These are phyloP conservation scores for Detonula confervacea DNA, from an alignment of 352 stramenopile species.

Conservation along the genomic window DNA sequence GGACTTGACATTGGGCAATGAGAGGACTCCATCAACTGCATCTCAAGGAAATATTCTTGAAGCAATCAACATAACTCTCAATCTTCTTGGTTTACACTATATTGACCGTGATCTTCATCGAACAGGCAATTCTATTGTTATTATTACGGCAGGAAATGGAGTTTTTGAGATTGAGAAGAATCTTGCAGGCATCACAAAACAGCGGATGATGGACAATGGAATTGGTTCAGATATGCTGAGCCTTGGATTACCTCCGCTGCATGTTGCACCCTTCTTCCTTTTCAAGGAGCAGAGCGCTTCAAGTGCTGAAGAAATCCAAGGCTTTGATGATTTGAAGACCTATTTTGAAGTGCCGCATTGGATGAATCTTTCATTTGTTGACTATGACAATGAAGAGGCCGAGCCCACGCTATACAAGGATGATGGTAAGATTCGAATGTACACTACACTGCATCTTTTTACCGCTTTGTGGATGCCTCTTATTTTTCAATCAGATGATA, in stretches of 20 bases:
- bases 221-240: slow-evolving; percentile 99
- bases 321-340: slow-evolving; percentile 70
- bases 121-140: slow-evolving; percentile 95
- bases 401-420: slow-evolving; percentile 60
- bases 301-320: slow-evolving; percentile 68
- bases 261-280: slow-evolving; percentile 98
- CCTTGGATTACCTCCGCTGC: slow-evolving; percentile 92
- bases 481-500: slow-evolving; percentile 15
- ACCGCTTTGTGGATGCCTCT: not conserved
- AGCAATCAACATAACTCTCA: slow-evolving; percentile 98
- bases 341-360: slow-evolving; percentile 95
- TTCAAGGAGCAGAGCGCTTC: slow-evolving; percentile 58
- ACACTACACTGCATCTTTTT: not conserved
- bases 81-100: slow-evolving; percentile 98
- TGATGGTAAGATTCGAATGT: slow-evolving; percentile 36
- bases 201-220: slow-evolving; percentile 99
- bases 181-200: slow-evolving; percentile 94
- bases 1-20: slow-evolving; percentile 83
- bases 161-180: slow-evolving; percentile 86
- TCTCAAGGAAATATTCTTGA: slow-evolving; percentile 97
- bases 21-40: slow-evolving; percentile 89
- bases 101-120: slow-evolving; percentile 95
- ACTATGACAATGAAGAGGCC: slow-evolving; percentile 67
- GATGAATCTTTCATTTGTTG: slow-evolving; percentile 85
- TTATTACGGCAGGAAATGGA: slow-evolving; percentile 93